Conservation (phyloP, 805 yeast genomes). For the Starmera quercuum region DNA sequence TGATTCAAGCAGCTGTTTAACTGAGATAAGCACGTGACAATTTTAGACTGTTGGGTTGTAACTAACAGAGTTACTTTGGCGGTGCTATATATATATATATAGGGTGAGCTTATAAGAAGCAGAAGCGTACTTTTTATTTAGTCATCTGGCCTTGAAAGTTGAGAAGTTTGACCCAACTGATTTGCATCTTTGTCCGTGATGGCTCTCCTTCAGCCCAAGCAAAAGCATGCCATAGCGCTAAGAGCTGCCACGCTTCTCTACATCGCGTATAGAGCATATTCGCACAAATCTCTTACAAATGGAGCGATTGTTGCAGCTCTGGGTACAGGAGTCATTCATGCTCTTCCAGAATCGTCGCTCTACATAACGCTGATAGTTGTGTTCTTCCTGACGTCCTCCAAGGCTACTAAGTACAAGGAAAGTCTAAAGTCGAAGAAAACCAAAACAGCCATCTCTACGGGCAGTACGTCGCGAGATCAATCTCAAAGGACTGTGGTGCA, state of each 20-base stretch:
- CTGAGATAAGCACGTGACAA: no score
- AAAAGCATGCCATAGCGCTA: conserved; percentile 2
- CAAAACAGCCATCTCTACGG: conserved; percentile 12
- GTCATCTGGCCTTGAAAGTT: no score
- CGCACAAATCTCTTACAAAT: conserved; percentile 28
- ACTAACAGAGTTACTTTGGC: no score
- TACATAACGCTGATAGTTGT: conserved; percentile 24
- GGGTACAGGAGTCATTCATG: conserved; percentile 31
- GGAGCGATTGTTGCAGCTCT: conserved; percentile 29
- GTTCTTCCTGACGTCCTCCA: conserved; percentile 31
- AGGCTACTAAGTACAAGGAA: conserved; percentile 31
- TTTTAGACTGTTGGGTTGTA: no score
- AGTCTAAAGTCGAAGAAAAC: conserved; percentile 25
- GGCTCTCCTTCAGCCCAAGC: no score
- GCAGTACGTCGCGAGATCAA: conserved; percentile 13
- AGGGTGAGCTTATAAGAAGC: no score
- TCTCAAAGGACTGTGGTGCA: conserved; percentile 31
- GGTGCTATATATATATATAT: no score
- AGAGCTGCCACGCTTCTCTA: conserved; percentile 6
- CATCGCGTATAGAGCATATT: conserved; percentile 21
- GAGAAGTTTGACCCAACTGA: no score
- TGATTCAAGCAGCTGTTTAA: no score
- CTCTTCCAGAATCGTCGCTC: conserved; percentile 26
- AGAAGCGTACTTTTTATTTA: no score
- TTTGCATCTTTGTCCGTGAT: no score